Evolutionary conservation across 1,284 basidiomycete genomes (phyloP).

Genomic region (Cryptococcus sp.): DNA sequence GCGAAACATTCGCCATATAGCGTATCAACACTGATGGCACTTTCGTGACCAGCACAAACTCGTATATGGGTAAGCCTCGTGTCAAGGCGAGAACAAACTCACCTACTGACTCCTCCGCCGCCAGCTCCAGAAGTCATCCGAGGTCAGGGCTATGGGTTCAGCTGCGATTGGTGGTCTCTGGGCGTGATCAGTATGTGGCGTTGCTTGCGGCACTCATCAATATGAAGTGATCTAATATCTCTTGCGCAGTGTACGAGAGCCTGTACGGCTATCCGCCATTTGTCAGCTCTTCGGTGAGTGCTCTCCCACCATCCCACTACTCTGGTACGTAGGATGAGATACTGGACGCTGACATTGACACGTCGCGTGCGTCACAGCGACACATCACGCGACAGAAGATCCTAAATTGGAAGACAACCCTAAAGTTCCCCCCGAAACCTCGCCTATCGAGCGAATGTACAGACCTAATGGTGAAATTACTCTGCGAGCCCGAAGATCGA

Average conservation of each 20-base stretch:
- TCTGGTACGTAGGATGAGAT: too few relatives aligned
- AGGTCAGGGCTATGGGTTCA: constrained; percentile 79
- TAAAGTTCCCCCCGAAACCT: constrained; percentile 83
- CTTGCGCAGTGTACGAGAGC: constrained; percentile 61
- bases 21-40: not conserved
- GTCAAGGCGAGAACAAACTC: not conserved
- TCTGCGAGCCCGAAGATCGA: constrained; percentile 93
- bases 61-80: constrained; percentile 69
- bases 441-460: constrained; percentile 80
- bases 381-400: constrained; percentile 90
- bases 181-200: constrained; percentile 73
- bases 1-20: constrained; percentile 56
- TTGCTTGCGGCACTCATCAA: not conserved
- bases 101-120: constrained; percentile 35
- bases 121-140: constrained; percentile 96
- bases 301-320: not conserved
- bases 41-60: constrained; percentile 63
- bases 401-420: constrained; percentile 84
- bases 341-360: constrained; percentile 5
- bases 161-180: constrained; percentile 97
- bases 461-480: constrained; percentile 79
- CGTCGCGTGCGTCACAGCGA: constrained; percentile 58
- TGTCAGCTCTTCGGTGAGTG: constrained; percentile 79
- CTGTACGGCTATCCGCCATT: constrained; percentile 91
- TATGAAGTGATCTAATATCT: too few relatives aligned